A percentile compares a stretch with the other conserved stretches of the same genome.
These are phyloP conservation scores for Trypethelium eluteriae DNA, from an alignment of 495 filamentous ascomycete species.

Conservation along the genomic window DNA sequence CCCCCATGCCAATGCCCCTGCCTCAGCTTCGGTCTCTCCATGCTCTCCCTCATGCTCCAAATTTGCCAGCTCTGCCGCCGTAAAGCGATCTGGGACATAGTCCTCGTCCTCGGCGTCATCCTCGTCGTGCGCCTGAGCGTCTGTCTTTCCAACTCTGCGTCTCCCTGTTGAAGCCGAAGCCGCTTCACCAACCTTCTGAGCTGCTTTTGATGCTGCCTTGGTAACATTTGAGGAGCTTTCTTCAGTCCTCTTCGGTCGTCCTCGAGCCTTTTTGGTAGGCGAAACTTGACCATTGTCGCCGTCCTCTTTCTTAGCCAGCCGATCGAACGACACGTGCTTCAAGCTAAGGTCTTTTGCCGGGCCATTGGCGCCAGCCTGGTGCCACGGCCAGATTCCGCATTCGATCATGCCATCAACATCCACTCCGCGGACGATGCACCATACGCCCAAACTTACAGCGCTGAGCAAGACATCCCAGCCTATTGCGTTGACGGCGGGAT, in stretches of 20 bases:
- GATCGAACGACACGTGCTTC: slow-evolving; percentile 26
- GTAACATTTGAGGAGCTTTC: slow-evolving; percentile 6
- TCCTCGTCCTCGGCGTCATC: slow-evolving; percentile 11
- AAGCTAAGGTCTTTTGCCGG: slow-evolving; percentile 11
- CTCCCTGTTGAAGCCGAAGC: background rate
- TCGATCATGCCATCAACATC: slow-evolving; percentile 39
- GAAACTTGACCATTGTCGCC: slow-evolving; percentile 5
- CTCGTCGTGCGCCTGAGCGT: background rate
- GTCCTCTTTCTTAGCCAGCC: slow-evolving; percentile 3
- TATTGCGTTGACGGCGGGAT: slow-evolving; percentile 44
- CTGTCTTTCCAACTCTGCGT: background rate
- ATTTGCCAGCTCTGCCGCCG: background rate
- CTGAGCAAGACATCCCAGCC: slow-evolving; percentile 48
- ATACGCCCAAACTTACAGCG: slow-evolving; percentile 44
- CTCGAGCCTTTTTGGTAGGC: slow-evolving; percentile 20
- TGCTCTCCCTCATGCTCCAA: slow-evolving; percentile 6
- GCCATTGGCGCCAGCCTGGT: background rate
- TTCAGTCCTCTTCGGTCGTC: slow-evolving; percentile 23
- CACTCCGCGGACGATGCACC: slow-evolving; percentile 45
- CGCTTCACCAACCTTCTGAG: slow-evolving; percentile 14
- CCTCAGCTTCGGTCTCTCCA: background rate
- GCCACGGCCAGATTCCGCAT: slow-evolving; percentile 17
- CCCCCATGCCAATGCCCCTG: slow-evolving; percentile 10
- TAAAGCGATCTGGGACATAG: slow-evolving; percentile 3
- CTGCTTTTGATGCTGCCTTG: slow-evolving; percentile 14